Percentiles rank a stretch among this genome's conserved stretches.
Evolutionary conservation across 768 basidiomycete species (phyloP).

Genomic region (Tricholoma furcatifolium): DNA sequence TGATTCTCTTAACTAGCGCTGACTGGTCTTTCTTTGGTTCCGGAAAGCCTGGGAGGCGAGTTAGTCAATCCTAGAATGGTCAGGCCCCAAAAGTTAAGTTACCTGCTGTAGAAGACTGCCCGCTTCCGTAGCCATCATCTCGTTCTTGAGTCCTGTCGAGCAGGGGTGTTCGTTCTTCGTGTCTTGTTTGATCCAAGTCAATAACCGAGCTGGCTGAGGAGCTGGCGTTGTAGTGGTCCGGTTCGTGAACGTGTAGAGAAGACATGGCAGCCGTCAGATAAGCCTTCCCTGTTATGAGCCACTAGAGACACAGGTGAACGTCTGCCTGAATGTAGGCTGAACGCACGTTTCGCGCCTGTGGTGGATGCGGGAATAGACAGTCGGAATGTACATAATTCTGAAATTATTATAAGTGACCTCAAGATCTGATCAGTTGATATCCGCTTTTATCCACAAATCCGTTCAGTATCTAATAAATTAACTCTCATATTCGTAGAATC

Average conservation of each 20-base stretch:
- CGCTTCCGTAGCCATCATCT: slow-evolving; percentile 26
- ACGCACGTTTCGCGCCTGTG: no score
- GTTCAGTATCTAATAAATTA: slow-evolving; percentile 5
- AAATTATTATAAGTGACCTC: no score
- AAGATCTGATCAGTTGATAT: neutral
- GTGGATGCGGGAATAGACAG: no score
- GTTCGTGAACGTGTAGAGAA: slow-evolving; percentile 5
- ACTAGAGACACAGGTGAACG: neutral
- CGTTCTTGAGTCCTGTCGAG: slow-evolving; percentile 26
- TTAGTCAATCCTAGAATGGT: neutral
- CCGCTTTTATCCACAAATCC: neutral
- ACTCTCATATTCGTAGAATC: slow-evolving; percentile 84
- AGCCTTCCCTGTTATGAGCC: neutral
- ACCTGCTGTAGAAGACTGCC: slow-evolving; percentile 22
- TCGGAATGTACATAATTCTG: no score
- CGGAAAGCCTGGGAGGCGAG: neutral
- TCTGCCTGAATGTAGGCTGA: no score
- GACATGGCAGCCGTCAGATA: neutral
- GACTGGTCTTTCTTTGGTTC: slow-evolving; percentile 21
- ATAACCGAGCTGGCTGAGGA: slow-evolving; percentile 19
- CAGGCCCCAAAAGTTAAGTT: neutral
- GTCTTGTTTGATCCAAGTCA: slow-evolving; percentile 14
- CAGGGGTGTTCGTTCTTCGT: slow-evolving; percentile 32
- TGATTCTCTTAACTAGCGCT: slow-evolving; percentile 45
- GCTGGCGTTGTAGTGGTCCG: neutral